phyloP scores from a whole-genome alignment of 169 alveolate species.

The Toxoplasma gondii region DNA sequence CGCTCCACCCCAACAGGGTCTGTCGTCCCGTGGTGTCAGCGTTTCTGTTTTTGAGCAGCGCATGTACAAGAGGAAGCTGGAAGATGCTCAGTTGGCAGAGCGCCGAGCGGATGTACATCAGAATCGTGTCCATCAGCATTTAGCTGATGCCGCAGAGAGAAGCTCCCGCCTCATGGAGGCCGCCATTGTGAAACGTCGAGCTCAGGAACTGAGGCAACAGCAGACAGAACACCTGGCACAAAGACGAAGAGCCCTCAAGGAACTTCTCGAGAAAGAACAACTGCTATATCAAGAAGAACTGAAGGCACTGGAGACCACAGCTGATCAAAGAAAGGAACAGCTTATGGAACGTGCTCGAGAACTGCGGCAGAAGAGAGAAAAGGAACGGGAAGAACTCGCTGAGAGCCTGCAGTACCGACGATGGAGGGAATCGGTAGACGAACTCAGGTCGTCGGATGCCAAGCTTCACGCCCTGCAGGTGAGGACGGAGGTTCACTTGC shows the following conservation, averaged over 20 bases:
- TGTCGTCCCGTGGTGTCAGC: not conserved
- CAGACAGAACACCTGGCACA: not conserved
- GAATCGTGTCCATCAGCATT: not conserved
- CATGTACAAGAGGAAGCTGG: not conserved
- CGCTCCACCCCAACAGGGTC: not conserved
- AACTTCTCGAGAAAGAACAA: conserved; percentile 16
- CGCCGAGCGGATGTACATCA: not conserved
- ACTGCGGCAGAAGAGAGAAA: not conserved
- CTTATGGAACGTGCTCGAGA: not conserved
- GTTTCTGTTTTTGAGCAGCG: not conserved
- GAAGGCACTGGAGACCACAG: not conserved
- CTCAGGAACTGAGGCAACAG: not conserved
- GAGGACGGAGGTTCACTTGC: not conserved
- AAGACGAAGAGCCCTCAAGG: not conserved
- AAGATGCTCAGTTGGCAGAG: conserved; percentile 13
- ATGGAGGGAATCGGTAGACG: conserved; percentile 17
- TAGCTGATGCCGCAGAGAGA: not conserved
- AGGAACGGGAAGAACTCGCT: not conserved
- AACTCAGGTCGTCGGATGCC: conserved; percentile 7
- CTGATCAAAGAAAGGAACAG: conserved; percentile 17
- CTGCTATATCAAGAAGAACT: not conserved
- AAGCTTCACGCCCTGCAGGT: conserved; percentile 37
- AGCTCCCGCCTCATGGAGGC: conserved; percentile 9
- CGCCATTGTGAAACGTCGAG: not conserved
- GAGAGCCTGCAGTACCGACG: not conserved